Conservation (phyloP, 257 asterid species). For the Ilex aquifolium region DNA sequence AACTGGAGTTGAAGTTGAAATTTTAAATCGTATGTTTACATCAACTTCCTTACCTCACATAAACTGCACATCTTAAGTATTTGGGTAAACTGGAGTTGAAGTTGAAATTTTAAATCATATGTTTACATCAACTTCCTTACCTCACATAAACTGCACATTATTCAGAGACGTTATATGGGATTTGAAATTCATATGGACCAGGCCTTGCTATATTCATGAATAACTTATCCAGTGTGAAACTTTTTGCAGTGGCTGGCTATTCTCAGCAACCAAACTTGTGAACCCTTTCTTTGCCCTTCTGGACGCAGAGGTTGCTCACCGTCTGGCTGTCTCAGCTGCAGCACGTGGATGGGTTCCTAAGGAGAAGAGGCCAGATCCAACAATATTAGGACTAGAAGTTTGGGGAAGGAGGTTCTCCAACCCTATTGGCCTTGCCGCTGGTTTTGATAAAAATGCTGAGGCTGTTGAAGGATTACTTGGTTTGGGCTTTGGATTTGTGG, state of each 20-base stretch:
- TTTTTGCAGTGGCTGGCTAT: conserved; percentile 91
- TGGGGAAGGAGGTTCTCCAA: conserved; percentile 99
- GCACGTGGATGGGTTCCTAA: conserved; percentile 98
- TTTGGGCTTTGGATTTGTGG: conserved; percentile 94
- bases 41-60: neutral
- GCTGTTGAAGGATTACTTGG: conserved; percentile 97
- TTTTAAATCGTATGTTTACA: neutral
- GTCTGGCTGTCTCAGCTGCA: conserved; percentile 91
- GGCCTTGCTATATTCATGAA: conserved; percentile 6
- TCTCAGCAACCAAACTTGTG: conserved; percentile 87
- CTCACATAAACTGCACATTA: neutral
- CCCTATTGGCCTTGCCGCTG: conserved; percentile 96
- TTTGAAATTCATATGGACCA: neutral
- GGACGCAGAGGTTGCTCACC: conserved; percentile 95
- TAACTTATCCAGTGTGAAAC: neutral
- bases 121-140: neutral
- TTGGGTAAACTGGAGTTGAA: neutral
- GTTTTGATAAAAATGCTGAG: conserved; percentile 97
- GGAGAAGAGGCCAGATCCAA: conserved; percentile 87
- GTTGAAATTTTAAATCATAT: neutral
- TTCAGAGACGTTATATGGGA: neutral
- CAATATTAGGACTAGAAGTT: conserved; percentile 58
- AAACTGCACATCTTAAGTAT: too few species aligned
- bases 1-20: neutral
- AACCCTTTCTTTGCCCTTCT: conserved; percentile 91